Evolutionary conservation across 352 stramenopile species (phyloP).

Genomic region (Phytophthora lateralis): DNA sequence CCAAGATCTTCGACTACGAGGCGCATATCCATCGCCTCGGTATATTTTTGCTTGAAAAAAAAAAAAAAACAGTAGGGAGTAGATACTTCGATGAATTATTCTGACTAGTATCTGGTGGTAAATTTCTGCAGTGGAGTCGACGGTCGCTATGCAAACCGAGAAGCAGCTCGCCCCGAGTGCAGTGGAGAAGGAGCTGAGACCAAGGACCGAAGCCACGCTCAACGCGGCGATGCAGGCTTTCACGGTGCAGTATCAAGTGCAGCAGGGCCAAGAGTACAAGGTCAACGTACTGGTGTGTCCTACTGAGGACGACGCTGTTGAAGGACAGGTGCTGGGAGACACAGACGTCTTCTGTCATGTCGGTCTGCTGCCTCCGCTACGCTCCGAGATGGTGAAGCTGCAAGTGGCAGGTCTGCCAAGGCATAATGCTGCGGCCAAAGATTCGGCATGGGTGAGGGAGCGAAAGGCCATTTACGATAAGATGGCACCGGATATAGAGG

Average conservation of each 20-base stretch:
- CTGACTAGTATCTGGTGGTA: conserved; percentile 1
- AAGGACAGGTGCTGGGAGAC: conserved; percentile 25
- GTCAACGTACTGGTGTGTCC: conserved; percentile 79
- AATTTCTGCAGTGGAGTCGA: conserved; percentile 65
- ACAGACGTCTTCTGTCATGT: conserved; percentile 80
- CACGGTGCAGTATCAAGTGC: conserved; percentile 43
- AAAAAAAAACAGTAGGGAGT: not conserved
- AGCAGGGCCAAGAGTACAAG: conserved; percentile 79
- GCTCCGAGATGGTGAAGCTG: conserved; percentile 70
- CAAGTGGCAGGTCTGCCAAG: conserved; percentile 67
- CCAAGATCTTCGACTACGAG: conserved; percentile 81
- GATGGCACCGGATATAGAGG: conserved; percentile 69
- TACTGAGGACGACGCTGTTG: conserved; percentile 19
- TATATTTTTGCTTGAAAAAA: conserved; percentile 21
- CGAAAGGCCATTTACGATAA: conserved; percentile 77
- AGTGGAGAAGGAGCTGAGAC: conserved; percentile 54
- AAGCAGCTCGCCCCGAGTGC: conserved; percentile 23
- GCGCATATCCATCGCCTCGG: conserved; percentile 77
- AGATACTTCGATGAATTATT: too few species aligned
- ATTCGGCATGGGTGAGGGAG: conserved; percentile 78
- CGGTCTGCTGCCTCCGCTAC: conserved; percentile 64
- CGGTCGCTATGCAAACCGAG: conserved; percentile 60
- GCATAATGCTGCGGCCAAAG: conserved; percentile 78
- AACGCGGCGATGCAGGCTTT: conserved; percentile 72
- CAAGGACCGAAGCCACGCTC: conserved; percentile 66